Evolutionary conservation across 495 filamentous ascomycete genomes (phyloP).

Genomic region (Aspergillus taichungensis): DNA sequence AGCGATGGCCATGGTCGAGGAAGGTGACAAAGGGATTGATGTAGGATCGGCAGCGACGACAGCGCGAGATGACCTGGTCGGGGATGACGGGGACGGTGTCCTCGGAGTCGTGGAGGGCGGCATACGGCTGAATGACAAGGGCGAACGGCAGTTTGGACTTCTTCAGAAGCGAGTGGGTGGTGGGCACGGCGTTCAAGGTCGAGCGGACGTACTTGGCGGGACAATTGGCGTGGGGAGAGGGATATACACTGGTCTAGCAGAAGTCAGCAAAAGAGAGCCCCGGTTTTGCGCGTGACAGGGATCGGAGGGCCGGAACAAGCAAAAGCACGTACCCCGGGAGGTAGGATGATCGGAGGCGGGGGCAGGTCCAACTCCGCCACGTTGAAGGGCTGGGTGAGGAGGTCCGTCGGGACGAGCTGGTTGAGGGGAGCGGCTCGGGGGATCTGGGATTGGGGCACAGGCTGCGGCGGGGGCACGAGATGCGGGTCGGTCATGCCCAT

Average conservation of each 20-base stretch:
- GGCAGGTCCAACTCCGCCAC: slow-evolving; percentile 86
- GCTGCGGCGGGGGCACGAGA: slow-evolving; percentile 43
- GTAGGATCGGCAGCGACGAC: slow-evolving; percentile 88
- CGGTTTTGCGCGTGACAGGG: too few relatives aligned
- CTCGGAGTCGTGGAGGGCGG: slow-evolving; percentile 82
- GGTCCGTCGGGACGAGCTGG: slow-evolving; percentile 82
- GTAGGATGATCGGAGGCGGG: slow-evolving; percentile 83
- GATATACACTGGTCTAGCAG: slow-evolving; percentile 75
- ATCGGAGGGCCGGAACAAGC: background rate
- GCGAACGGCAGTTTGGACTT: slow-evolving; percentile 94
- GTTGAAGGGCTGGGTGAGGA: slow-evolving; percentile 88
- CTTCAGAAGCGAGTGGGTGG: slow-evolving; percentile 83
- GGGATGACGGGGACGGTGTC: slow-evolving; percentile 86
- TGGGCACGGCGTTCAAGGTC: slow-evolving; percentile 87
- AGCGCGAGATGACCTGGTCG: slow-evolving; percentile 95
- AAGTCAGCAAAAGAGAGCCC: slow-evolving; percentile 18
- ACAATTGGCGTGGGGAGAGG: slow-evolving; percentile 87
- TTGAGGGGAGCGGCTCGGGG: slow-evolving; percentile 59
- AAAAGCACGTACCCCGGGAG: slow-evolving; percentile 67
- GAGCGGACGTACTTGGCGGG: slow-evolving; percentile 91
- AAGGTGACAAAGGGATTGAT: slow-evolving; percentile 97
- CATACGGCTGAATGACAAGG: slow-evolving; percentile 92
- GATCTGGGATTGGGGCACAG: slow-evolving; percentile 40
- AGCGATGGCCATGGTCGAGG: slow-evolving; percentile 92
- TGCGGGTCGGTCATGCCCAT: slow-evolving; percentile 63